Conservation (phyloP, 202 grass and related monocot genomes). For the Dendrocalamus latiflorus region DNA sequence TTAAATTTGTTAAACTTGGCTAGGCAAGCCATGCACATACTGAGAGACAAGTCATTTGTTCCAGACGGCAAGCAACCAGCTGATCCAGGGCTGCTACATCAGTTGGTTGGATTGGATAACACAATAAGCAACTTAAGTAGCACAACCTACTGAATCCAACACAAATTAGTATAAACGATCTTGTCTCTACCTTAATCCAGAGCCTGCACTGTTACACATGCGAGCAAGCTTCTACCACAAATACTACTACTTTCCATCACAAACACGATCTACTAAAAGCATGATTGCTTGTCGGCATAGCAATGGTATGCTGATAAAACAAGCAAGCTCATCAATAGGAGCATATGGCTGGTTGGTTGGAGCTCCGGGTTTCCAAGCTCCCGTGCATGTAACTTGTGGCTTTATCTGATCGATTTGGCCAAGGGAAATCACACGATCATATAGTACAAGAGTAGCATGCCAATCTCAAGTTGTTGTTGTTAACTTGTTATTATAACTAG, state of each 20-base stretch:
- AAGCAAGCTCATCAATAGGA: neutral
- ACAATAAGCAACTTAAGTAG: neutral
- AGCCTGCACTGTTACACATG: neutral
- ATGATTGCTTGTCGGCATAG: slow-evolving; percentile 20
- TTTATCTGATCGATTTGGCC: too few species aligned
- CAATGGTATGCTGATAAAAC: neutral
- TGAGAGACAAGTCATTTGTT: neutral
- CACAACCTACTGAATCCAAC: neutral
- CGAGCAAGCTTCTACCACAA: neutral
- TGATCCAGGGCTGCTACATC: neutral
- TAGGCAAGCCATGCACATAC: neutral
- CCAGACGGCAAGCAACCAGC: neutral
- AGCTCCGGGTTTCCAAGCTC: too few species aligned
- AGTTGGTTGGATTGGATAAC: neutral
- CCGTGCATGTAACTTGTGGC: too few species aligned
- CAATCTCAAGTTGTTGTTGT: too few species aligned
- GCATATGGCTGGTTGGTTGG: too few species aligned
- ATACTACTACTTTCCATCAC: too few species aligned
- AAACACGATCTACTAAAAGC: neutral
- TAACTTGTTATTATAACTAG: too few species aligned
- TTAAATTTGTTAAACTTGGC: too few species aligned
- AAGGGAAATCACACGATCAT: too few species aligned
- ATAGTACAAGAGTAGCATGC: too few species aligned
- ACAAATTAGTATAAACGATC: neutral
- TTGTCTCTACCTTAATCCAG: neutral